Base-by-base conservation (phyloP, 2,329 filamentous ascomycete species). In the Hypoxylon rubiginosum region DNA sequence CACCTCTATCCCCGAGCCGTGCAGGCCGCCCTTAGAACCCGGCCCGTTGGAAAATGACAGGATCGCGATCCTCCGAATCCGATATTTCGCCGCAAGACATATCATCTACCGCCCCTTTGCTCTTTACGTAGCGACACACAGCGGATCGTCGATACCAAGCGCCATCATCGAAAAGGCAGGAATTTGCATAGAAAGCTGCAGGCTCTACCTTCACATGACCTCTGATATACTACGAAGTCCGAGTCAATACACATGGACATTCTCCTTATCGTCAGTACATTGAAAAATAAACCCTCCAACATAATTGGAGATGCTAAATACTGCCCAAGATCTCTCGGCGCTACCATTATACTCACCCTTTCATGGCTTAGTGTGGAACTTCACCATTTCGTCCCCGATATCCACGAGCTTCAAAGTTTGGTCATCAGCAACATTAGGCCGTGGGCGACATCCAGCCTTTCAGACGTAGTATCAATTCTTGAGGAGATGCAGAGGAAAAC, bases 401-500 rank as follows among this genome's bases (percentile, higher is more conserved):
- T 43, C 15, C 15, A 43, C 15, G 39, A 43, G 39, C 39, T 43
- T 43, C 39, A 43, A 9, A 17, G 39, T 17, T 43, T 43, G 15
- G 39, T 19, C 39, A 43, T 43, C 4, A 15, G 17, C 2, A 43
- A 43, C 15, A 15, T 43, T 3, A 3, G 39, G 15, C 17, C 39
- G 15, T 43, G 39, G 39, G 39, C 39, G 15, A 15, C 39, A 43
- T 43, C 39, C 15, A 43, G 39, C 13, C 39, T 43, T 43, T 3
- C 15, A 9, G 39, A 43, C 39, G 39, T 43, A 2, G 39, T 43
- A 9, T 43, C 39, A 43, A 43, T 43, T 17, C 15, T 43, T 43
- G 39, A 43, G 39, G 39, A 43, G 39, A 43, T 43, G 39, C 39
- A 43, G 39, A 43, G 39, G 15, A 43, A 43, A 43, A 43, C 39